phyloP scores from a whole-genome alignment of 208 protist species.

The Leishmania lainsoni region DNA sequence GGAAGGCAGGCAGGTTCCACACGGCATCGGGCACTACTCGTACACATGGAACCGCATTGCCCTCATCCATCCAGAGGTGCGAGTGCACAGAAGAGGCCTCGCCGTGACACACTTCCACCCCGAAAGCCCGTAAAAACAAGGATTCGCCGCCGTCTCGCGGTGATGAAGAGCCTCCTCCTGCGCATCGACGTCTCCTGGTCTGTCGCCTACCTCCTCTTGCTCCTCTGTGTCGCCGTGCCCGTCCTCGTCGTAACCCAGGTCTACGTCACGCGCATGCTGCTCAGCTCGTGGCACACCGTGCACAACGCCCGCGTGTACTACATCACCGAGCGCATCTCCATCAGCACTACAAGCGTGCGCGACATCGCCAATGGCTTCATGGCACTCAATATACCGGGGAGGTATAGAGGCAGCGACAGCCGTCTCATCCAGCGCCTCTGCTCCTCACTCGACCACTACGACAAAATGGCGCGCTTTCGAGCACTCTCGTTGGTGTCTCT shows the following conservation, averaged over 20 bases:
- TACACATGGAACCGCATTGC: not conserved
- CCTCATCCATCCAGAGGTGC: not conserved
- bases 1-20: not conserved
- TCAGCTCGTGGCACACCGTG: not conserved
- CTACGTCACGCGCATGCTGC: not conserved
- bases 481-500: slow-evolving; percentile 4
- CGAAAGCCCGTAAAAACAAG: not conserved
- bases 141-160: not conserved
- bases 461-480: not conserved
- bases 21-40: not conserved
- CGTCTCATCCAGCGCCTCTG: not conserved
- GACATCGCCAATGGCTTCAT: slow-evolving; percentile 18
- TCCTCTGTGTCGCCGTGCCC: slow-evolving; percentile 1
- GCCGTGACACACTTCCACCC: not conserved
- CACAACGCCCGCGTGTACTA: slow-evolving; percentile 11
- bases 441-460: not conserved
- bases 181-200: slow-evolving; percentile 22
- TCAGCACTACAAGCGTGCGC: not conserved
- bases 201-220: slow-evolving; percentile 2
- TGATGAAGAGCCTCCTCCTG: not conserved
- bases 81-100: not conserved
- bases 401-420: not conserved
- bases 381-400: not conserved
- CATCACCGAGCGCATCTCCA: slow-evolving; percentile 3
- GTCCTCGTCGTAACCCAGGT: slow-evolving; percentile 12